Evolutionary conservation across 768 basidiomycete species (phyloP).

Genomic region (Auricularia sp.): DNA sequence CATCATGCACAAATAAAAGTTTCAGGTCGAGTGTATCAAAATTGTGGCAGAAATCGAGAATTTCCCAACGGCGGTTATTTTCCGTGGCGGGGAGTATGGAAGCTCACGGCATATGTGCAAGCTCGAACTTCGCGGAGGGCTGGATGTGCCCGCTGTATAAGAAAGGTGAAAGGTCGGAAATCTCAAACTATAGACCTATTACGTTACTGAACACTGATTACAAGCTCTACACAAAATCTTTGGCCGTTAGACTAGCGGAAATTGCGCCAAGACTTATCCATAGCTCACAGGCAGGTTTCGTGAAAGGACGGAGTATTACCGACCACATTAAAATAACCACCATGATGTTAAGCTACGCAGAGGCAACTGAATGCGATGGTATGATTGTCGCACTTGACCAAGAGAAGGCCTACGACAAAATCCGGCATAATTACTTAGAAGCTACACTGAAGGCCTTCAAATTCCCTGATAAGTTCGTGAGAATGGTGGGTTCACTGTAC

Average conservation of each 20-base stretch:
- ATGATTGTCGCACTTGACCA: constrained; percentile 10
- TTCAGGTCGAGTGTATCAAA: too few species aligned
- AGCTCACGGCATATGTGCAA: neutral
- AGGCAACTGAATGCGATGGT: constrained; percentile 11
- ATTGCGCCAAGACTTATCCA: constrained; percentile 1
- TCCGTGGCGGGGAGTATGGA: too few species aligned
- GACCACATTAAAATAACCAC: constrained; percentile 11
- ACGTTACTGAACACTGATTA: constrained; percentile 16
- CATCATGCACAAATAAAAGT: too few species aligned
- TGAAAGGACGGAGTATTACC: constrained; percentile 9
- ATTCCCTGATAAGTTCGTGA: constrained; percentile 13
- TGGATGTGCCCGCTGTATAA: constrained; percentile 15
- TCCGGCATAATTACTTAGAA: constrained; percentile 15
- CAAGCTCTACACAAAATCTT: constrained; percentile 14
- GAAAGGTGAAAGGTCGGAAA: constrained; percentile 8
- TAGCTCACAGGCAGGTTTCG: constrained; percentile 14
- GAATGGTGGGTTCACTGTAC: constrained; percentile 14
- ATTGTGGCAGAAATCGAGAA: too few species aligned
- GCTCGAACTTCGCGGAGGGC: constrained; percentile 10
- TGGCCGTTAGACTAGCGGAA: constrained; percentile 6
- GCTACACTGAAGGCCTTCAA: constrained; percentile 1
- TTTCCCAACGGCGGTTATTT: too few species aligned
- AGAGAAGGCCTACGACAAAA: constrained; percentile 16
- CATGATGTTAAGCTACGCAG: constrained; percentile 9
- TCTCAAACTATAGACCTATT: constrained; percentile 16